These are phyloP conservation scores for Phaeosphaeria sp. DNA, from an alignment of 2,329 filamentous ascomycete species.

Conservation along the genomic window DNA sequence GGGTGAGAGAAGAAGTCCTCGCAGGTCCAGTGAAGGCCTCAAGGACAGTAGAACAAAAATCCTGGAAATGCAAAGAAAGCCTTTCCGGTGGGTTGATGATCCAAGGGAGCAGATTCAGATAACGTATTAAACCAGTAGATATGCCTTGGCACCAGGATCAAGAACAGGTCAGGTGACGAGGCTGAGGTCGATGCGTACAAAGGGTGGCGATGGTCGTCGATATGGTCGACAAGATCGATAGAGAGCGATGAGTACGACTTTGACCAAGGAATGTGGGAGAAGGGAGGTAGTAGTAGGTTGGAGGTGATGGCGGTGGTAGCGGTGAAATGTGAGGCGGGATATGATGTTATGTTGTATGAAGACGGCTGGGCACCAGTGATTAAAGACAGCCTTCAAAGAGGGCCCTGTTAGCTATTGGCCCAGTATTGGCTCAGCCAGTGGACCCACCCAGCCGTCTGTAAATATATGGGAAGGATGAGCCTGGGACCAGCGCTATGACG, in stretches of 20 bases:
- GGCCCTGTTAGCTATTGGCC: conserved; percentile 37
- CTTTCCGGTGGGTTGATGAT: conserved; percentile 8
- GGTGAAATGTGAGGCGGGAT: conserved; percentile 40
- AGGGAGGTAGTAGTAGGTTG: conserved; percentile 23
- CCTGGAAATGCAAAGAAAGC: conserved; percentile 18
- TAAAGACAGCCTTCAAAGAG: conserved; percentile 26
- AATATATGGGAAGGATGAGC: conserved; percentile 47
- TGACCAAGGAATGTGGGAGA: conserved; percentile 31
- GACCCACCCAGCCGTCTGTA: conserved; percentile 38
- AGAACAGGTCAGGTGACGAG: conserved; percentile 28
- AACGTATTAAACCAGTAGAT: conserved; percentile 18
- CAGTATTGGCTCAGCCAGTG: conserved; percentile 6
- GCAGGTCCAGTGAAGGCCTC: conserved; percentile 51
- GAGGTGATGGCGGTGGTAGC: conserved; percentile 14
- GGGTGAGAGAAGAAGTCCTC: conserved; percentile 37
- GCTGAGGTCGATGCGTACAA: conserved; percentile 10
- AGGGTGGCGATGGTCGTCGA: conserved; percentile 14
- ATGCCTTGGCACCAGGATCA: background rate
- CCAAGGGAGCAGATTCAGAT: background rate
- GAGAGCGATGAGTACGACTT: conserved; percentile 20
- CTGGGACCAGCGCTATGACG: conserved; percentile 46
- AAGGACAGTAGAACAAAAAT: conserved; percentile 39
- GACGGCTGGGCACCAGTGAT: conserved; percentile 46
- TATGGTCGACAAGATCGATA: conserved; percentile 12
- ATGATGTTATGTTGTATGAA: conserved; percentile 46